phyloP scores from a whole-genome alignment of 1,139 yeast species.

The Taphrina sp. region DNA sequence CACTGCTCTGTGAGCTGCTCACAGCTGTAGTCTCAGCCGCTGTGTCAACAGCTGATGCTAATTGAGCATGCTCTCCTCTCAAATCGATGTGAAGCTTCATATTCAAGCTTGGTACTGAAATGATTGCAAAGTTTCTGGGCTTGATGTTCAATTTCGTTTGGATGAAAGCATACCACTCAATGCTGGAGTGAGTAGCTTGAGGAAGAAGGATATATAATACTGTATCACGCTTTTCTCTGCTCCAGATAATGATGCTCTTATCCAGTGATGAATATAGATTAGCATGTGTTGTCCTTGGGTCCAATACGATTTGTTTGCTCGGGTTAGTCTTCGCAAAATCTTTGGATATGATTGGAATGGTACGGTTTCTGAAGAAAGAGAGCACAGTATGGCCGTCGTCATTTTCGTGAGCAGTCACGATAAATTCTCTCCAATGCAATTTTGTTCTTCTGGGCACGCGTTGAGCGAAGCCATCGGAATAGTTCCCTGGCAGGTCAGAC shows the following conservation, averaged over 20 bases:
- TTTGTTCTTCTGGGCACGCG: constrained; percentile 54
- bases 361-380: constrained; percentile 59
- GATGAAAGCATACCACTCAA: constrained; percentile 65
- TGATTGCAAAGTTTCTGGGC: constrained; percentile 43
- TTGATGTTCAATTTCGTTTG: constrained; percentile 47
- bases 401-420: constrained; percentile 59
- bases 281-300: constrained; percentile 45
- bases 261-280: constrained; percentile 65
- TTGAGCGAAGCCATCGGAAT: constrained; percentile 50
- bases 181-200: constrained; percentile 54
- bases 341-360: constrained; percentile 45
- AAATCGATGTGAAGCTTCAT: constrained; percentile 50
- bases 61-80: constrained; percentile 40
- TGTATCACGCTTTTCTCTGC: constrained; percentile 37
- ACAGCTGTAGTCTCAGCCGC: background rate
- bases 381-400: constrained; percentile 53
- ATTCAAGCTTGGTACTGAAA: constrained; percentile 55
- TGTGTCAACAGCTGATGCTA: background rate
- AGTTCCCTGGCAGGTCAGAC: constrained; percentile 42
- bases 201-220: constrained; percentile 57
- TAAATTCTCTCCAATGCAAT: constrained; percentile 77
- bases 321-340: constrained; percentile 34
- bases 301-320: constrained; percentile 33
- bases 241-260: constrained; percentile 44
- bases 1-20: constrained; percentile 2